A percentile compares a stretch with the other conserved stretches of the same genome.
phyloP scores from a whole-genome alignment of 306 rosid species.

The Prunus davidiana region DNA sequence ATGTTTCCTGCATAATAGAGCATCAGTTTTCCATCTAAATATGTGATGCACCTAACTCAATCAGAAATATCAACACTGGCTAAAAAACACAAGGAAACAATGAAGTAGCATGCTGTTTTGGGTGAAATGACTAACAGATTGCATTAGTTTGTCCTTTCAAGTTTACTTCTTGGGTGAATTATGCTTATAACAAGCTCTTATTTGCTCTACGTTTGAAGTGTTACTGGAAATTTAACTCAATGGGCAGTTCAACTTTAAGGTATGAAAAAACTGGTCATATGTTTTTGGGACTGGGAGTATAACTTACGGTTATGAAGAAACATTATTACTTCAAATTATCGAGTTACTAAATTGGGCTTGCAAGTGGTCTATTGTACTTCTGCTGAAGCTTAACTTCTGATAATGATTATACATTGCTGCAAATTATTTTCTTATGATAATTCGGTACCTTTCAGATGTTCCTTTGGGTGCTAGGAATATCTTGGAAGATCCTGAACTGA shows the following conservation, averaged over 20 bases:
- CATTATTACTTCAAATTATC: not conserved
- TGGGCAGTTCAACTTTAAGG: not conserved
- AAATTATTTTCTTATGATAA: not conserved
- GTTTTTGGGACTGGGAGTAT: not conserved
- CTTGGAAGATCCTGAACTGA: conserved; percentile 77
- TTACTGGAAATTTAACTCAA: not conserved
- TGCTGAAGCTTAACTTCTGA: not conserved
- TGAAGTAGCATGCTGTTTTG: not conserved
- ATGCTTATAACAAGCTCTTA: not conserved
- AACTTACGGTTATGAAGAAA: not conserved
- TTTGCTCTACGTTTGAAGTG: not conserved
- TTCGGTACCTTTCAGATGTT: conserved; percentile 51
- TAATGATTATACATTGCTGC: not conserved
- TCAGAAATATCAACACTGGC: not conserved
- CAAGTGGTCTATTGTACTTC: not conserved
- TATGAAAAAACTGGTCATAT: not conserved
- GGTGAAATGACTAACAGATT: not conserved
- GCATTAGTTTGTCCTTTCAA: not conserved
- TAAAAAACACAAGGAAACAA: not conserved
- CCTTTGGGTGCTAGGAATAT: conserved; percentile 85
- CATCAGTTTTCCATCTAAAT: not conserved
- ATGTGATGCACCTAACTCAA: not conserved
- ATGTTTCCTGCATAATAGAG: not conserved
- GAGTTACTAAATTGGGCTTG: not conserved
- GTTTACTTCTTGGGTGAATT: not conserved